Evolutionary conservation across 345 rosid species (phyloP), one percentile per base, ranked within the genome.

Genomic region (Geranium brycei): DNA sequence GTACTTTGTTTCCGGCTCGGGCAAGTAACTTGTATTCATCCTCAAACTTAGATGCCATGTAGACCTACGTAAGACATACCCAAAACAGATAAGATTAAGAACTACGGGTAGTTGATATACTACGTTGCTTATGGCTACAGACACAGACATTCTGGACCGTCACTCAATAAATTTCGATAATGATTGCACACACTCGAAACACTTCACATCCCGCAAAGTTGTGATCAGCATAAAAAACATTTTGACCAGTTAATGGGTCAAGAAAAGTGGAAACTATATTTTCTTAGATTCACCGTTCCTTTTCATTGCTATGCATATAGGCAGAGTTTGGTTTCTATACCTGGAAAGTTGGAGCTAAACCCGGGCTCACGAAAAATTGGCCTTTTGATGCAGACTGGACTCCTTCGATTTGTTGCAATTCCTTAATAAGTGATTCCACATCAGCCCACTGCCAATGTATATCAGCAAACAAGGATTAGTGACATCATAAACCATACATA

Each of bases 331-430:
- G 67, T 57, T 47, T 31, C 35, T 65, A 51, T 76, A 90, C 99
- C 96, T 86, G 97, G 77, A 93, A 90, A 61, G 97, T 86, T 56
- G 99, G 99, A 57, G 97, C 91, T 75, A 93, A 85, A 57, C 97
- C 97, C 0, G 95, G 96, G 69, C 99, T 90, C 75, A 88, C 70
- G 83, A 86, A 93, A 74, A 82, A 93, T 1, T 91, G 95, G 47
- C 96, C 87, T 85, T 83, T 93, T 31, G 91, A 77, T 65, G 90
- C 95, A 51, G 87, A 79, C 60, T 79, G 83, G 62, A 93, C 76
- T 35, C 96, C 97, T 75, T 86, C 85, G 71, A 86, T 73, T 82
- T 70, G 71, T 72, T 80, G 81, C 74, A 93, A 77, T 69, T 90
- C 99, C 72, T 84, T 80, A 68, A 93, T 75, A 58, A 93, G 83